Evolutionary conservation across 306 rosid genomes (phyloP).

Genomic region (Vigna angularis): DNA sequence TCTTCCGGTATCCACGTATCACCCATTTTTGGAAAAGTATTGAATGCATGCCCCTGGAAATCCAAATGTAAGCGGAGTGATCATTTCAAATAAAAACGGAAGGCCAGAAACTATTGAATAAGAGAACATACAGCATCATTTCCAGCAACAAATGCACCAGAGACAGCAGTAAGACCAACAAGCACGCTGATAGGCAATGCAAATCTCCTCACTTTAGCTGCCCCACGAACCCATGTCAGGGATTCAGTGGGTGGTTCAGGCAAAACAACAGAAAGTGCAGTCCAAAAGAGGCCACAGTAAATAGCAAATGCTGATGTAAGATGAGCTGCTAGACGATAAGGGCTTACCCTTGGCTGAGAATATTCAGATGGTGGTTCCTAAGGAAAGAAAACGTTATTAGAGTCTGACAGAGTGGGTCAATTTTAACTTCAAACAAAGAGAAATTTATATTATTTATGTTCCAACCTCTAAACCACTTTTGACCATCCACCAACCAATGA

Average conservation of each 20-base stretch:
- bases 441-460: conserved; percentile 13
- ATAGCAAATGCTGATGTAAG: conserved; percentile 95
- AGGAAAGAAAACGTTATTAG: conserved; percentile 39
- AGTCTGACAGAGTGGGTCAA: background rate
- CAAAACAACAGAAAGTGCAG: conserved; percentile 88
- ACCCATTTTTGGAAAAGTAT: conserved; percentile 95
- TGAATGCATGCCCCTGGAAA: conserved; percentile 80
- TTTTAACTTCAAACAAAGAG: conserved; percentile 40
- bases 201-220: conserved; percentile 82
- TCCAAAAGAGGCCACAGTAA: conserved; percentile 89
- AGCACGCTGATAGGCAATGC: conserved; percentile 80
- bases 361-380: conserved; percentile 90
- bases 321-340: conserved; percentile 96
- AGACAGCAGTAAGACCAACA: conserved; percentile 83
- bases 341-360: conserved; percentile 95
- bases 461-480: conserved; percentile 81
- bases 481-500: conserved; percentile 99
- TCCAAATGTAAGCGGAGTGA: conserved; percentile 42
- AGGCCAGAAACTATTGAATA: conserved; percentile 25
- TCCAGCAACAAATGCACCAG: conserved; percentile 97
- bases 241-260: conserved; percentile 94
- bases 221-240: conserved; percentile 80
- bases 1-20: conserved; percentile 81
- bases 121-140: conserved; percentile 80
- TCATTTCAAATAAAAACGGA: conserved; percentile 22